Conservation (phyloP, 208 protist species). For the Kentomonas sorsogonicus region DNA sequence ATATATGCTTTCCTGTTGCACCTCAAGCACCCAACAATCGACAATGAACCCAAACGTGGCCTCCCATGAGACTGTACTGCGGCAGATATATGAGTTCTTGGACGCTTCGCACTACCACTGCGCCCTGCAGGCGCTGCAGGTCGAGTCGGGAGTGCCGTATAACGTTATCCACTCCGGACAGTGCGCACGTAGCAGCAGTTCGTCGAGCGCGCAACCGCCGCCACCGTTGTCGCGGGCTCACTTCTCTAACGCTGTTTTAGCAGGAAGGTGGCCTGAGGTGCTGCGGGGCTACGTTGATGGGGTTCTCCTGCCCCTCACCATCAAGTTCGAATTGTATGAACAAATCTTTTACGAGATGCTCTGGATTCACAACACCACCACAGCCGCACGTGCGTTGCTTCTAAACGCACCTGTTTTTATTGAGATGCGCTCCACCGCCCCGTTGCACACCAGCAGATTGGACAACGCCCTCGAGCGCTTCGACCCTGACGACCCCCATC, state of each 20-base stretch:
- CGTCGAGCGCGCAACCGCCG: neutral
- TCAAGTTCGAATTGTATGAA: slow-evolving; percentile 66
- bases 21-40: no score
- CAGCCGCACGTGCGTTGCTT: slow-evolving; percentile 72
- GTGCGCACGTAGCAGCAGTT: neutral
- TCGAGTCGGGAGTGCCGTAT: slow-evolving; percentile 72
- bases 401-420: slow-evolving; percentile 65
- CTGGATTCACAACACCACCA: slow-evolving; percentile 43
- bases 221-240: slow-evolving; percentile 16
- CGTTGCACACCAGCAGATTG: slow-evolving; percentile 57
- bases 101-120: slow-evolving; percentile 57
- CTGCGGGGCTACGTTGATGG: slow-evolving; percentile 58
- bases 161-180: slow-evolving; percentile 62
- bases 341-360: slow-evolving; percentile 79
- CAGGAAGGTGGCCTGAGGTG: slow-evolving; percentile 69
- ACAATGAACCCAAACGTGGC: slow-evolving; percentile 19
- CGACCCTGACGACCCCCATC: slow-evolving; percentile 4
- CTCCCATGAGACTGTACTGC: slow-evolving; percentile 57
- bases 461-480: slow-evolving; percentile 47
- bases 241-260: slow-evolving; percentile 48
- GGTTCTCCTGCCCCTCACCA: slow-evolving; percentile 59
- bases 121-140: slow-evolving; percentile 58
- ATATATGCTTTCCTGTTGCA: no score
- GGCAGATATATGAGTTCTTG: slow-evolving; percentile 66
- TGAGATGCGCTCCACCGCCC: slow-evolving; percentile 36